phyloP scores from a whole-genome alignment of 2,329 filamentous ascomycete species.

The Plenodomus lindquistii region DNA sequence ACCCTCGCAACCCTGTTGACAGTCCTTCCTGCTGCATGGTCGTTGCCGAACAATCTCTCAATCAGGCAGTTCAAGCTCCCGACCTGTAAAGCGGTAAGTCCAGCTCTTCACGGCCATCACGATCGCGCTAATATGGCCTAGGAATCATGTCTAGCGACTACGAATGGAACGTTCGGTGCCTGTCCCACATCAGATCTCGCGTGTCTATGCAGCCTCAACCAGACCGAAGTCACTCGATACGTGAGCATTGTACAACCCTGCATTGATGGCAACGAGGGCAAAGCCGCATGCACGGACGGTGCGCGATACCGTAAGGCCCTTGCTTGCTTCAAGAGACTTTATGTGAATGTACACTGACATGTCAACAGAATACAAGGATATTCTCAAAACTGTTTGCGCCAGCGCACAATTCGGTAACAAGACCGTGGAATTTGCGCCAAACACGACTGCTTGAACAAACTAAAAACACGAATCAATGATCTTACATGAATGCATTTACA shows the following conservation, averaged over 20 bases:
- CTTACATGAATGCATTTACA: constrained; percentile 6
- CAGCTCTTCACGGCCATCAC: background rate
- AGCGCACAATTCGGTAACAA: constrained; percentile 14
- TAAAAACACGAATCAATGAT: constrained; percentile 7
- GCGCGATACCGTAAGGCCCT: constrained; percentile 16
- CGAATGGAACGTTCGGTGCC: constrained; percentile 9
- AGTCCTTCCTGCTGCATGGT: constrained; percentile 9
- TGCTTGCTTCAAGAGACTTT: background rate
- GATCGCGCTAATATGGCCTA: constrained; percentile 1
- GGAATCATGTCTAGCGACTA: constrained; percentile 14
- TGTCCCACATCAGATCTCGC: constrained; percentile 11
- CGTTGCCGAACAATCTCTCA: constrained; percentile 7
- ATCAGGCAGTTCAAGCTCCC: constrained; percentile 8
- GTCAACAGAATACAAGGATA: constrained; percentile 19
- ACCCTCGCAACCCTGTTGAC: constrained; percentile 10
- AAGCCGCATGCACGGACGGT: constrained; percentile 17
- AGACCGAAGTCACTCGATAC: constrained; percentile 18
- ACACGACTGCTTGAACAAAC: background rate
- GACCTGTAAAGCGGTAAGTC: constrained; percentile 20
- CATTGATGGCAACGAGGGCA: constrained; percentile 15
- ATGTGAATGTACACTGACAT: constrained; percentile 6
- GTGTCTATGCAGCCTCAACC: constrained; percentile 19
- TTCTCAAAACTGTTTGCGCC: constrained; percentile 14
- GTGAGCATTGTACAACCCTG: constrained; percentile 21
- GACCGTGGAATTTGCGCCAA: constrained; percentile 9